Base-by-base conservation (phyloP, 805 yeast species). In the Grigorovia yakushimaensis region DNA sequence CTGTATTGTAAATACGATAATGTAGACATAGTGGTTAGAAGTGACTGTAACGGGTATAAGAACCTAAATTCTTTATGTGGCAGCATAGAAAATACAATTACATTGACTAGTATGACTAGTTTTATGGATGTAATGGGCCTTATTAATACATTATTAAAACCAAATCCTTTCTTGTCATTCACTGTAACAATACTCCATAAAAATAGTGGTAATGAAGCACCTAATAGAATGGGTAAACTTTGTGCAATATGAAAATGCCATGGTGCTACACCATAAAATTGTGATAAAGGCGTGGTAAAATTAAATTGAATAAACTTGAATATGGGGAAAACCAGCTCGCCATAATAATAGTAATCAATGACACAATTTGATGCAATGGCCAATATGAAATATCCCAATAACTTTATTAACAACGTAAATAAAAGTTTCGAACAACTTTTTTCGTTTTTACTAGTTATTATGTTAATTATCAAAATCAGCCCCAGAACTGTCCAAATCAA, bases 11-110 rank as follows among this genome's bases (percentile, higher is more conserved):
- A 19, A 3, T 47, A 46, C 1, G 76, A 75, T 36, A 62, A 59
- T 0, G 85, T 73, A 0, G 81, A 62, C 20, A 79, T 61, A 1
- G 78, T 47, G 15, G 83, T 69, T 51, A 88, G 65, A 2, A 87
- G 56, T 1, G 98, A 97, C 66, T 85, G 81, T 45, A 93, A 60
- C 1, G 94, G 95, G 55, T 82, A 88, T 17, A 94, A 72, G 62
- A 93, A 93, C 42, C 99, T 73, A 55, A 88, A 84, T 61, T 93
- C 99, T 60, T 93, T 93, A 64, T 93, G 99, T 10, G 74, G 69
- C 18, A 93, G 74, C 2, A 70, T 45, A 0, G 96, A 84, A 55
- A 84, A 87, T 0, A 72, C 68, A 0, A 65, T 43, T 1, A 84
- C 44, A 41, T 82, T 82, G 5, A 74, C 47, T 0, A 72, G 18